phyloP scores from a whole-genome alignment of 768 basidiomycete species.

The Trametopsis cervina region DNA sequence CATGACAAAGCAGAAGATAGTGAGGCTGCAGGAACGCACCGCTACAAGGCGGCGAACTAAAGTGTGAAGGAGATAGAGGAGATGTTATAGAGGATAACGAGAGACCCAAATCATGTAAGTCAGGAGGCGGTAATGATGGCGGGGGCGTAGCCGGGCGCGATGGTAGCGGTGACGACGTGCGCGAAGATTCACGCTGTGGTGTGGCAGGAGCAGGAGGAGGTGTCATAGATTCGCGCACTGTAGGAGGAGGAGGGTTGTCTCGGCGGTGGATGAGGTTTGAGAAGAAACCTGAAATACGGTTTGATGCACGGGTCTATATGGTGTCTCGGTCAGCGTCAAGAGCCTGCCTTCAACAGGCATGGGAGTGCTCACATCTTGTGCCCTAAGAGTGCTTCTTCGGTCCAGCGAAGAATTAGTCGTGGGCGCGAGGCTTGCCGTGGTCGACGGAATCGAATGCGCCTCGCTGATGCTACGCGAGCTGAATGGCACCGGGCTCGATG shows the following conservation, averaged over 20 bases:
- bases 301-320: conserved; percentile 50
- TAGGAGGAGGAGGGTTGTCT: conserved; percentile 33
- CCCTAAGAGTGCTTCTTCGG: conserved; percentile 35
- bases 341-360: conserved; percentile 4
- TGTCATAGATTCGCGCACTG: conserved; percentile 16
- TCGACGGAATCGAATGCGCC: conserved; percentile 21
- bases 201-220: conserved; percentile 13
- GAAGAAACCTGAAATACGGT: conserved; percentile 82
- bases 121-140: conserved; percentile 62
- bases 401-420: conserved; percentile 11
- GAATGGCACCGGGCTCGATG: conserved; percentile 25
- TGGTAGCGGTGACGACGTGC: conserved; percentile 48
- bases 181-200: conserved; percentile 36
- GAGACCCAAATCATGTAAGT: conserved; percentile 70
- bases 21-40: conserved; percentile 79
- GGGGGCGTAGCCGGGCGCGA: conserved; percentile 62
- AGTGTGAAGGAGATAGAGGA: conserved; percentile 69
- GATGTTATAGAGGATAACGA: conserved; percentile 60
- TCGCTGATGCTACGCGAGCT: conserved; percentile 24
- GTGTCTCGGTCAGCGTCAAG: conserved; percentile 10
- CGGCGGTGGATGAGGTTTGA: conserved; percentile 71
- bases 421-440: conserved; percentile 22
- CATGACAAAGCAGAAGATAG: conserved; percentile 76
- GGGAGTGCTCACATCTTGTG: conserved; percentile 57
- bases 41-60: conserved; percentile 65